phyloP scores from a whole-genome alignment of 2,329 filamentous ascomycete genomes.

The Elsinoe australis region DNA sequence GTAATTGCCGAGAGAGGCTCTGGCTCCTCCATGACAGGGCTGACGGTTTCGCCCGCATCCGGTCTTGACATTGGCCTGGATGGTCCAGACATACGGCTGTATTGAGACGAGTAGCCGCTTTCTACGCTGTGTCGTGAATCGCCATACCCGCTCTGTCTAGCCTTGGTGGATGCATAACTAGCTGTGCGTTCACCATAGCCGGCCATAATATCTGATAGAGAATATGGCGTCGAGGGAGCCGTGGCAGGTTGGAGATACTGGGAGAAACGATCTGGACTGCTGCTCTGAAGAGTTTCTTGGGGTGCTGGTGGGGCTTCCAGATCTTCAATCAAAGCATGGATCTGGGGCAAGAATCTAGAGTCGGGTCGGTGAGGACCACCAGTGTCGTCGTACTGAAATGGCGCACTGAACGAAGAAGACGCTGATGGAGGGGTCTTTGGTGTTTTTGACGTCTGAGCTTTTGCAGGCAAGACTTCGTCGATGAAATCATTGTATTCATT shows the following conservation, averaged over 20 bases:
- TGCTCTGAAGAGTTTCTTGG: conserved; percentile 24
- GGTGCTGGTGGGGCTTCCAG: conserved; percentile 12
- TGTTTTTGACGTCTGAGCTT: not conserved
- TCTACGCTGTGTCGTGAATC: conserved; percentile 13
- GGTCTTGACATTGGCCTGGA: conserved; percentile 13
- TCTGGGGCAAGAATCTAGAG: conserved; percentile 13
- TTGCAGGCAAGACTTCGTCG: conserved; percentile 55
- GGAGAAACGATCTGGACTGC: conserved; percentile 30
- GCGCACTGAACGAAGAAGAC: conserved; percentile 47
- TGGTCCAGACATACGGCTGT: conserved; percentile 16
- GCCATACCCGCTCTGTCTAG: not conserved
- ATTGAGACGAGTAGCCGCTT: conserved; percentile 15
- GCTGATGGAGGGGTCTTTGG: conserved; percentile 43
- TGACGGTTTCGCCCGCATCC: conserved; percentile 6
- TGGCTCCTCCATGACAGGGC: conserved; percentile 13
- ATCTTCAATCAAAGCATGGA: conserved; percentile 16
- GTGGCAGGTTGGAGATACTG: conserved; percentile 25
- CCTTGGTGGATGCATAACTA: conserved; percentile 15
- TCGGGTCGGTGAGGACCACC: not conserved
- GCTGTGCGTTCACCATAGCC: conserved; percentile 16
- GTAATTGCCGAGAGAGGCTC: not conserved
- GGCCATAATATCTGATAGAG: conserved; percentile 19
- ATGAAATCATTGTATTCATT: conserved; percentile 88
- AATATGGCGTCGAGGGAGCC: conserved; percentile 19
- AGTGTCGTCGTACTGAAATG: conserved; percentile 47